A percentile compares a stretch with the other conserved stretches of the same genome.
Evolutionary conservation across 2,329 filamentous ascomycete species (phyloP).

Genomic region (Ophiostoma quercus): DNA sequence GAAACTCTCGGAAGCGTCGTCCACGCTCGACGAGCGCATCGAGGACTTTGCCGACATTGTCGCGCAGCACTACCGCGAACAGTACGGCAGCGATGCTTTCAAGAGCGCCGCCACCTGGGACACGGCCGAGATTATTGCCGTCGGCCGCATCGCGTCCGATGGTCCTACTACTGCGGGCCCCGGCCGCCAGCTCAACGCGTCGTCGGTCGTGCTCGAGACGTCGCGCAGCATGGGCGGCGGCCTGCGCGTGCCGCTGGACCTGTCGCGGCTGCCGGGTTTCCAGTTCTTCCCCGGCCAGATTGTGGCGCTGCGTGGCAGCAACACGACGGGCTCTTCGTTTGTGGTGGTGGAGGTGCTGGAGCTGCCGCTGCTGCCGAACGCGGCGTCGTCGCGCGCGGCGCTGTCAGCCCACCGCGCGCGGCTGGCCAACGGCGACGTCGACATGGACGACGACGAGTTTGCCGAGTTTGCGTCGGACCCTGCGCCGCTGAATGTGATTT

Average conservation of each 20-base stretch:
- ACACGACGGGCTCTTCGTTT: slow-evolving; percentile 80
- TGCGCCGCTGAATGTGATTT: slow-evolving; percentile 67
- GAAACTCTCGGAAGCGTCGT: slow-evolving; percentile 87
- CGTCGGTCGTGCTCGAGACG: slow-evolving; percentile 82
- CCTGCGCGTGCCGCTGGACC: slow-evolving; percentile 70
- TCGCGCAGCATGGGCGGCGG: slow-evolving; percentile 80
- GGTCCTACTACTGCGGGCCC: slow-evolving; percentile 40
- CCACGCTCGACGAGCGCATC: slow-evolving; percentile 91
- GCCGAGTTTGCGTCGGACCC: slow-evolving; percentile 35
- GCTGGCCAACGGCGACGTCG: slow-evolving; percentile 61
- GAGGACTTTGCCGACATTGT: slow-evolving; percentile 77
- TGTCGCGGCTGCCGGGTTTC: slow-evolving; percentile 62
- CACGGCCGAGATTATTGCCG: slow-evolving; percentile 79
- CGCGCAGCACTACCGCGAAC: slow-evolving; percentile 66
- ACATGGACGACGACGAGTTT: slow-evolving; percentile 39
- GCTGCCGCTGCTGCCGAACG: slow-evolving; percentile 66
- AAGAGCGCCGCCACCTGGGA: slow-evolving; percentile 82
- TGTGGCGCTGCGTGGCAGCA: slow-evolving; percentile 78
- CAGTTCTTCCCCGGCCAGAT: slow-evolving; percentile 95
- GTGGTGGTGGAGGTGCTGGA: slow-evolving; percentile 70
- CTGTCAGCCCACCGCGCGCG: slow-evolving; percentile 64
- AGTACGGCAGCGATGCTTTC: slow-evolving; percentile 59
- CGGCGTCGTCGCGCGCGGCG: slow-evolving; percentile 62
- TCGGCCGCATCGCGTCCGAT: slow-evolving; percentile 88
- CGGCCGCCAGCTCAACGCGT: slow-evolving; percentile 64